Evolutionary conservation across 2,329 filamentous ascomycete species (phyloP).

Genomic region (Mollisia scopiformis): DNA sequence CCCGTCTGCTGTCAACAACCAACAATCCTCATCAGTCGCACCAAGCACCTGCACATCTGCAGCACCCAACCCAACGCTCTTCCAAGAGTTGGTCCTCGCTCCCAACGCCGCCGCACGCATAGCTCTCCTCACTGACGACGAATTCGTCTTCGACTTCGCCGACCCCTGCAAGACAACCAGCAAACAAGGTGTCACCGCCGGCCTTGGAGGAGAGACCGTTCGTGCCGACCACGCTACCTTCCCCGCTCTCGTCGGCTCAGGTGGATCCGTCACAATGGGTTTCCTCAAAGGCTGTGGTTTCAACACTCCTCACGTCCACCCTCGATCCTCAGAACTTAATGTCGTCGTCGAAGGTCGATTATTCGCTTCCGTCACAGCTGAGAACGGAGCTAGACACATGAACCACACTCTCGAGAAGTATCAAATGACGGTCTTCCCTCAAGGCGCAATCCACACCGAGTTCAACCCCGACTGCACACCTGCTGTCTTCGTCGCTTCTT

Average conservation of each 20-base stretch:
- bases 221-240: slow-evolving; percentile 57
- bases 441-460: slow-evolving; percentile 56
- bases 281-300: slow-evolving; percentile 55
- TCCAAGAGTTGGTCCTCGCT: slow-evolving; percentile 24
- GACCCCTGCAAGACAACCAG: slow-evolving; percentile 26
- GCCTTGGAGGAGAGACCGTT: slow-evolving; percentile 50
- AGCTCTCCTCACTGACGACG: slow-evolving; percentile 45
- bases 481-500: slow-evolving; percentile 52
- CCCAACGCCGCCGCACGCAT: slow-evolving; percentile 45
- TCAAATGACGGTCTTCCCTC: slow-evolving; percentile 56
- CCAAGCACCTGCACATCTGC: slow-evolving; percentile 4
- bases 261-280: slow-evolving; percentile 51
- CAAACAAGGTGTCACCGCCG: slow-evolving; percentile 30
- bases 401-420: slow-evolving; percentile 44
- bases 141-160: slow-evolving; percentile 54
- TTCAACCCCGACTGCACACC: slow-evolving; percentile 57
- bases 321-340: slow-evolving; percentile 54
- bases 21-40: neutral
- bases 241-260: slow-evolving; percentile 55
- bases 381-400: slow-evolving; percentile 51
- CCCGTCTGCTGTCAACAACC: neutral
- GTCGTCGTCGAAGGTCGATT: slow-evolving; percentile 51
- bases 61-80: slow-evolving; percentile 11
- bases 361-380: slow-evolving; percentile 53
- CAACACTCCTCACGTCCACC: slow-evolving; percentile 59